Evolutionary conservation across 2,329 filamentous ascomycete species (phyloP).

Genomic region (Colletotrichum tofieldiae): DNA sequence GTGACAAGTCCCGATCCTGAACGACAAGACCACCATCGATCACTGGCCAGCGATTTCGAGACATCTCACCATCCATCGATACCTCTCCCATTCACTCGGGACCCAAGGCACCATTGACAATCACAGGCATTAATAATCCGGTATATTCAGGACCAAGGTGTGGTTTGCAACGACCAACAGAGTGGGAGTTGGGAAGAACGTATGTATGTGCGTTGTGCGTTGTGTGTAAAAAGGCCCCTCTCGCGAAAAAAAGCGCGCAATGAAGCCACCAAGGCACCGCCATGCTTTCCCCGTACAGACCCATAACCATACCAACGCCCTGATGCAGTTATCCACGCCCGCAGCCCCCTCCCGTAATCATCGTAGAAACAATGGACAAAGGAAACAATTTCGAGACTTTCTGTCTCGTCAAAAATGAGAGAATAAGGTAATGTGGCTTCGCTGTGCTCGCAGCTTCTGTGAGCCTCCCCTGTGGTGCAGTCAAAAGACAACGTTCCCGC

Average conservation of each 20-base stretch:
- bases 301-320: conserved; percentile 40
- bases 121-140: conserved; percentile 29
- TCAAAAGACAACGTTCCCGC: conserved; percentile 50
- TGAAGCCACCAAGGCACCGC: conserved; percentile 39
- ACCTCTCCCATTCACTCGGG: background rate
- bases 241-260: conserved; percentile 13
- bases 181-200: conserved; percentile 27
- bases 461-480: background rate
- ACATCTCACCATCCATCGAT: background rate
- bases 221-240: conserved; percentile 24
- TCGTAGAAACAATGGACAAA: conserved; percentile 38
- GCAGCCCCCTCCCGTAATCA: conserved; percentile 31
- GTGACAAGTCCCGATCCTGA: background rate
- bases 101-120: too few relatives aligned
- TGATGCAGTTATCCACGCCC: conserved; percentile 38
- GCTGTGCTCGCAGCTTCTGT: conserved; percentile 25
- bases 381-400: conserved; percentile 25
- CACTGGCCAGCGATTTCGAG: background rate
- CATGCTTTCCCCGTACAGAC: conserved; percentile 35
- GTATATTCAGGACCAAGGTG: conserved; percentile 37
- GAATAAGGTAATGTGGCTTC: conserved; percentile 29
- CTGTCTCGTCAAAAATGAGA: conserved; percentile 19
- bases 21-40: background rate
- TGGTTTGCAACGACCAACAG: conserved; percentile 19
- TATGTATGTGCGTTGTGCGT: conserved; percentile 16